Evolutionary conservation across 257 asterid species (phyloP).

Genomic region (Thymus mandschuricus): DNA sequence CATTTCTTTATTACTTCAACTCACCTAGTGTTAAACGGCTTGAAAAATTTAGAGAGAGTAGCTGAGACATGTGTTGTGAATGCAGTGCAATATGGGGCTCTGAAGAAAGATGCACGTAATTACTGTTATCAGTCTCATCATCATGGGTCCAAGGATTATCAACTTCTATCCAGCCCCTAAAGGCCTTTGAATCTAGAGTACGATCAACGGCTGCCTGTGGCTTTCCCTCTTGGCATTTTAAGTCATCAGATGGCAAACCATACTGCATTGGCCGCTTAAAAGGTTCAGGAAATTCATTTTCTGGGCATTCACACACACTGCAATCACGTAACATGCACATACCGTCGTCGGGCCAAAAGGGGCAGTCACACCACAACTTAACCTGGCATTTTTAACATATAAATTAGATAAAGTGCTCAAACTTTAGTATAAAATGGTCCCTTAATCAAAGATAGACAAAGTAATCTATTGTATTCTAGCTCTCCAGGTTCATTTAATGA

Average conservation of each 20-base stretch:
- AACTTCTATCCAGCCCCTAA: constrained; percentile 88
- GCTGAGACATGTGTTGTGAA: background rate
- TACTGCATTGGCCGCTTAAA: constrained; percentile 55
- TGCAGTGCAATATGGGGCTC: constrained; percentile 20
- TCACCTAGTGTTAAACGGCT: background rate
- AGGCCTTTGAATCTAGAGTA: constrained; percentile 84
- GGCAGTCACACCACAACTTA: constrained; percentile 98
- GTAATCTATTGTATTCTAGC: background rate
- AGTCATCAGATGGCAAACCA: constrained; percentile 71
- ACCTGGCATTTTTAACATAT: constrained; percentile 55
- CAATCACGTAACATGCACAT: constrained; percentile 97
- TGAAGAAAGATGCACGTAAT: constrained; percentile 27
- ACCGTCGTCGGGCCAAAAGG: constrained; percentile 98
- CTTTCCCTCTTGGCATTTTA: constrained; percentile 94
- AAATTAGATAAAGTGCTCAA: constrained; percentile 27
- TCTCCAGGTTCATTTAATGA: constrained; percentile 16
- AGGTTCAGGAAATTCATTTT: constrained; percentile 80
- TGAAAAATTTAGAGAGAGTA: background rate
- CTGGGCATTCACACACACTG: constrained; percentile 96
- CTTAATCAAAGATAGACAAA: background rate
- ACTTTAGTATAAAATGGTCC: constrained; percentile 26
- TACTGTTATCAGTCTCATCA: constrained; percentile 94
- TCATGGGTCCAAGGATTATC: constrained; percentile 97
- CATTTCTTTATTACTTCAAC: background rate
- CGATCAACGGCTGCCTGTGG: constrained; percentile 91